phyloP scores from a whole-genome alignment of 2,329 filamentous ascomycete species.

The Fusarium nurragi region DNA sequence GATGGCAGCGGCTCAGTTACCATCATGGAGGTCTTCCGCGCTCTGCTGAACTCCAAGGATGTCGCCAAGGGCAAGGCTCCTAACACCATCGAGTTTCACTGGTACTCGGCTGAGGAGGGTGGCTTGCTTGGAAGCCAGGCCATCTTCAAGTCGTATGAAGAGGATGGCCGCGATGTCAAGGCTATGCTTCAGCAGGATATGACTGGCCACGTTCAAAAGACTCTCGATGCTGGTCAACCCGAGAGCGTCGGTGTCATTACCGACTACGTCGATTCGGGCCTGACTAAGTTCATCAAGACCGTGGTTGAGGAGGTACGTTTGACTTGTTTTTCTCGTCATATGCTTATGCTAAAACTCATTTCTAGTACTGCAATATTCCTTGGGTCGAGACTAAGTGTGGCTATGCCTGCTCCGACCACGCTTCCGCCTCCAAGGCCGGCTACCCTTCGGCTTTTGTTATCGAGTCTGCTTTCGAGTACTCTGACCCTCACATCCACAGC shows the following conservation, averaged over 20 bases:
- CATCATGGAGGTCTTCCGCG: slow-evolving; percentile 89
- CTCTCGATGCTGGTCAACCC: slow-evolving; percentile 80
- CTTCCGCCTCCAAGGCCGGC: slow-evolving; percentile 76
- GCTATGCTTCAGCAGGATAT: slow-evolving; percentile 99
- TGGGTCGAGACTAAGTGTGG: slow-evolving; percentile 89
- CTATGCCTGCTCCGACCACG: slow-evolving; percentile 83
- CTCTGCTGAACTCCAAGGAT: slow-evolving; percentile 77
- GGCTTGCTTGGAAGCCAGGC: slow-evolving; percentile 89
- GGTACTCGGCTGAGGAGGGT: slow-evolving; percentile 92
- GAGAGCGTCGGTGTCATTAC: slow-evolving; percentile 94
- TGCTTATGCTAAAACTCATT: background rate
- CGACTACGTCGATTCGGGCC: slow-evolving; percentile 83
- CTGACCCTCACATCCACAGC: slow-evolving; percentile 74
- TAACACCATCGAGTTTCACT: slow-evolving; percentile 96
- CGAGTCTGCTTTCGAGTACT: slow-evolving; percentile 74
- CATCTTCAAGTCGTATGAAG: slow-evolving; percentile 85
- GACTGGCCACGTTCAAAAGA: slow-evolving; percentile 88
- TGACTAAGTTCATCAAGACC: slow-evolving; percentile 91
- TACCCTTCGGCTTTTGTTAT: slow-evolving; percentile 82
- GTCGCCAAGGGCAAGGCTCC: slow-evolving; percentile 75
- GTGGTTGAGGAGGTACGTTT: slow-evolving; percentile 69
- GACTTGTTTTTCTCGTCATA: background rate
- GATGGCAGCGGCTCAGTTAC: slow-evolving; percentile 94
- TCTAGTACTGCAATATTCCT: slow-evolving; percentile 86
- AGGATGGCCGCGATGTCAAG: slow-evolving; percentile 78